A percentile compares a stretch with the other conserved stretches of the same genome.
These are phyloP conservation scores for Hanseniaspora valbyensis DNA, from an alignment of 805 yeast genomes.

Conservation along the genomic window DNA sequence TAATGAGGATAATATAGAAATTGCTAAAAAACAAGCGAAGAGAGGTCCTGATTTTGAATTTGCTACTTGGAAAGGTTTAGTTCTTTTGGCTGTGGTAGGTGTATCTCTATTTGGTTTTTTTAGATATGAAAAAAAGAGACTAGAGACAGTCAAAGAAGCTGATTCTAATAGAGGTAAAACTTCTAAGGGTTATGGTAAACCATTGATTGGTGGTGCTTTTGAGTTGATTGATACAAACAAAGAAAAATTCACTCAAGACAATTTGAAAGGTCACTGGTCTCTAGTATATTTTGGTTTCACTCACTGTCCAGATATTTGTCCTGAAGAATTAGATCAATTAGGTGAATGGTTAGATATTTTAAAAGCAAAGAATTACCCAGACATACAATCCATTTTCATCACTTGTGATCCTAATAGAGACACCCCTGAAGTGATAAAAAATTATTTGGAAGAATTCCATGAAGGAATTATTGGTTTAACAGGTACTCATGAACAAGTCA, in stretches of 20 bases:
- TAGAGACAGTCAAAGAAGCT: constrained; percentile 65
- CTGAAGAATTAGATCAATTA: constrained; percentile 90
- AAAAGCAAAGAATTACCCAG: constrained; percentile 43
- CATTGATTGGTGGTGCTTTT: constrained; percentile 87
- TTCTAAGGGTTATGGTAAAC: constrained; percentile 54
- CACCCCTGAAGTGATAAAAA: constrained; percentile 70
- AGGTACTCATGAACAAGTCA: constrained; percentile 77
- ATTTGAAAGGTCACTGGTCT: constrained; percentile 68
- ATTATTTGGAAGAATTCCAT: constrained; percentile 81
- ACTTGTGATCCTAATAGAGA: constrained; percentile 98
- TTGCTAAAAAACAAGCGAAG: neutral
- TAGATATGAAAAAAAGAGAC: constrained; percentile 60
- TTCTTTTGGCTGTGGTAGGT: constrained; percentile 57
- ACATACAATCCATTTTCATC: constrained; percentile 73
- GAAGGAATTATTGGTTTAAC: constrained; percentile 82
- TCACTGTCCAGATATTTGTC: constrained; percentile 97
- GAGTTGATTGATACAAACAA: constrained; percentile 60
- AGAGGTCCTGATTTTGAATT: constrained; percentile 42
- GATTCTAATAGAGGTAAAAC: constrained; percentile 62
- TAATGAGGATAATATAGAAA: no score
- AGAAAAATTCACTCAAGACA: constrained; percentile 60
- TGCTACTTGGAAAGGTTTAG: constrained; percentile 75
- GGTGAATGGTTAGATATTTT: constrained; percentile 55
- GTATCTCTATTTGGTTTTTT: constrained; percentile 62
- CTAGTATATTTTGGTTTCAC: constrained; percentile 93